Conservation (phyloP, 2,329 filamentous ascomycete genomes). For the Arthroderma sp. region DNA sequence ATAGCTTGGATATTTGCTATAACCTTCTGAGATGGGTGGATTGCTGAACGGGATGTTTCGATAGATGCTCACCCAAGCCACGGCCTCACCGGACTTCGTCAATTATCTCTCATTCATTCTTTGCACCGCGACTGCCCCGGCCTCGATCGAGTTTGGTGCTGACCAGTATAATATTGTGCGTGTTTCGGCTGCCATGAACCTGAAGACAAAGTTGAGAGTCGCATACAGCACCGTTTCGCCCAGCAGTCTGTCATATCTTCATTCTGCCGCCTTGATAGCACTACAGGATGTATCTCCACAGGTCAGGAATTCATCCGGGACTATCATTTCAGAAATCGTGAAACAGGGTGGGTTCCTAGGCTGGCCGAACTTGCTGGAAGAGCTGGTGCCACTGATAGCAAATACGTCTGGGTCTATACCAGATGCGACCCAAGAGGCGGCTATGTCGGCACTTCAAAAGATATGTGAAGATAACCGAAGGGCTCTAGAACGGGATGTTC, state of each 20-base stretch:
- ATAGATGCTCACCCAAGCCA: slow-evolving; percentile 88
- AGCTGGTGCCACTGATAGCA: slow-evolving; percentile 63
- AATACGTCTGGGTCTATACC: slow-evolving; percentile 58
- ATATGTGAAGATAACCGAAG: slow-evolving; percentile 94
- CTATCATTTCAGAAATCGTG: slow-evolving; percentile 86
- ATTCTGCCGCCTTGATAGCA: slow-evolving; percentile 61
- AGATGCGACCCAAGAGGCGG: slow-evolving; percentile 70
- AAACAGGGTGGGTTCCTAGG: slow-evolving; percentile 69
- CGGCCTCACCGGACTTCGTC: slow-evolving; percentile 79
- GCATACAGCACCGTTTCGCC: slow-evolving; percentile 65
- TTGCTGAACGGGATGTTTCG: background rate
- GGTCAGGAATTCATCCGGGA: slow-evolving; percentile 80
- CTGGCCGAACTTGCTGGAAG: slow-evolving; percentile 82
- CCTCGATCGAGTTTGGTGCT: slow-evolving; percentile 42
- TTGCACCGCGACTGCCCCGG: slow-evolving; percentile 50
- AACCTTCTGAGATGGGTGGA: background rate
- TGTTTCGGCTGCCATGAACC: slow-evolving; percentile 78
- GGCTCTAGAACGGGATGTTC: slow-evolving; percentile 72
- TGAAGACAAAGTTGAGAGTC: slow-evolving; percentile 81
- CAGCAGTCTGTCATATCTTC: slow-evolving; percentile 60
- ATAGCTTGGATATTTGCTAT: background rate
- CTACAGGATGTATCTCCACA: slow-evolving; percentile 70
- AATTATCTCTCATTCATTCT: slow-evolving; percentile 93
- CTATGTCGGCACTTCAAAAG: slow-evolving; percentile 84
- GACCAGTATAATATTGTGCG: slow-evolving; percentile 62